Evolutionary conservation across 2,329 filamentous ascomycete genomes (phyloP), one percentile per base, ranked within the genome.

Genomic region (Bertia moriformis): DNA sequence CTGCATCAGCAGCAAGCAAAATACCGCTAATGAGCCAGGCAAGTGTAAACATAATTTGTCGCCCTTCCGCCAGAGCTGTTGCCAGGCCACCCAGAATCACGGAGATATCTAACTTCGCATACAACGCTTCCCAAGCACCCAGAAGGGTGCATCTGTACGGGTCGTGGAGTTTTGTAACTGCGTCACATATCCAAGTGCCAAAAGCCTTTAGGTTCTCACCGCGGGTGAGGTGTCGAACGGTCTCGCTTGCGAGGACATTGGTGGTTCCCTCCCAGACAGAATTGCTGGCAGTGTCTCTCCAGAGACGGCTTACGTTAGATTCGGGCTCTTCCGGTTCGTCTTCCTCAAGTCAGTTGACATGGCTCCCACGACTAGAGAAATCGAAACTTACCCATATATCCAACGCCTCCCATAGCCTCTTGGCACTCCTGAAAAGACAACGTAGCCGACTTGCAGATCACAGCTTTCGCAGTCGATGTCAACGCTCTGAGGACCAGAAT

Each of bases 1-100:
- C 44, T 1, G 57, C 57, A 47, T 65, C 62, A 19, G 55, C 47
- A 3, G 56, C 47, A 14, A 65, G 46, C 18, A 62, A 45, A 1
- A 51, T 43, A n/a, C 52, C 52, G 27, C 50, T 46, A 0, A 61
- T 51, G 4, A 63, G 42, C 45, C 53, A 56, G 4, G 56, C 54
- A 3, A 64, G 42, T 1, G 49, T 54, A 37, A 57, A 56, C 44
- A 57, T 56, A 1, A 48, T 44, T 19, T 50, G 43, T 12, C 54
- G 48, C 2, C 49, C 53, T 35, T 53, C 44, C 15, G 48, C 50
- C 7, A 55, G 42, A 4, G 46, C 41, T 17, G 38, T 33, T 5
- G 40, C 38, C 4, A 51, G 4, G 42, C 43, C 24, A 38, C 42
- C 12, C 41, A 45, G 36, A 18, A 36, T 20, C 3, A 15, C 20